phyloP scores from a whole-genome alignment of 371 early-diverging fungal species.

The Apophysomyces trapeziformis region DNA sequence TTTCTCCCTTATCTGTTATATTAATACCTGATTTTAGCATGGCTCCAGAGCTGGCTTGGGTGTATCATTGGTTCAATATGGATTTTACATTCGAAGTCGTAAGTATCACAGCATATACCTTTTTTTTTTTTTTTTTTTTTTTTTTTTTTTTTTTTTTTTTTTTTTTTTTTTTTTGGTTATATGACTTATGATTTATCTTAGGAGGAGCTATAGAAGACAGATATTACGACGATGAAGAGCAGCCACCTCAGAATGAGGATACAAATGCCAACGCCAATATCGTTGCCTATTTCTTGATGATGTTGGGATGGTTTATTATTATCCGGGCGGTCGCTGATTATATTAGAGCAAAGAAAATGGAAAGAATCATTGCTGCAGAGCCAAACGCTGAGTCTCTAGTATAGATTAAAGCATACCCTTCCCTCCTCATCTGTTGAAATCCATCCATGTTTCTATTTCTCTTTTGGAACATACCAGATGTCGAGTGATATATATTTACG shows the following conservation, averaged over 20 bases:
- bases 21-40: conserved; percentile 18
- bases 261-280: conserved; percentile 25
- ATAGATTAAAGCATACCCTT: conserved; percentile 13
- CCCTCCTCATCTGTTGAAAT: not conserved
- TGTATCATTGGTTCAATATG: conserved; percentile 48
- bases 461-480: conserved; percentile 7
- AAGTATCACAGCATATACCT: not conserved
- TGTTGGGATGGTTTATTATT: conserved; percentile 62
- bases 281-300: conserved; percentile 51
- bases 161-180: conserved; percentile 6
- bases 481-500: not conserved
- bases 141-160: conserved; percentile 1
- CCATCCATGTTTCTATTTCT: not conserved
- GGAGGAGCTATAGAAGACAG: conserved; percentile 21
- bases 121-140: conserved; percentile 7
- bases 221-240: conserved; percentile 20
- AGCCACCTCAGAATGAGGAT: conserved; percentile 20
- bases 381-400: conserved; percentile 34
- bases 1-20: conserved; percentile 6
- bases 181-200: not conserved
- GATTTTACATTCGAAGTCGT: conserved; percentile 43
- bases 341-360: conserved; percentile 53
- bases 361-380: conserved; percentile 45
- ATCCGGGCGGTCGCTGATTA: conserved; percentile 55
- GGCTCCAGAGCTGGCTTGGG: conserved; percentile 57